Evolutionary conservation across 2,329 filamentous ascomycete species (phyloP), one percentile per base, ranked within the genome.

Genomic region (Ceratocystis albifundus): DNA sequence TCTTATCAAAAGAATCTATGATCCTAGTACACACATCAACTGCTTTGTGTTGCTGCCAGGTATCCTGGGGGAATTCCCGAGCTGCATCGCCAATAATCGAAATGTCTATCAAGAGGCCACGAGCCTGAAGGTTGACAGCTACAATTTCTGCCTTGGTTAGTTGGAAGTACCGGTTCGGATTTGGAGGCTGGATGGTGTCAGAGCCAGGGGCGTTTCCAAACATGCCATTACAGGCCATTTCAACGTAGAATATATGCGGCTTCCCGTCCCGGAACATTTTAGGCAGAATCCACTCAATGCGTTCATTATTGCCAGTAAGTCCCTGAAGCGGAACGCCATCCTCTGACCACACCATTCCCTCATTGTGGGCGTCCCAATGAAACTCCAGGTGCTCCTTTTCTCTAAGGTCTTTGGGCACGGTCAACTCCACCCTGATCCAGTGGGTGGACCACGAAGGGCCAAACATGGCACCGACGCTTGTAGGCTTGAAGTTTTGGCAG

Each of bases 141-240:
- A 92, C 88, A 69, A 99, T 95, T 68, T 92, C 87, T 15, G 92
- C 93, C 69, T 85, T 87, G 69, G 79, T 77, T 65, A 99, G 81
- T 67, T 81, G 82, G 74, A 88, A 99, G 74, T 88, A 89, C 71
- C 82, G 88, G 78, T 96, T 85, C n/a, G 89, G 88, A 68, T 88
- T 81, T 0, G 94, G 94, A 15, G 94, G 91, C 74, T 96, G 89
- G 71, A 96, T 97, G 41, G 82, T 85, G 74, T 95, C 90, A 30
- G 90, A 90, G 22, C 88, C 88, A 0, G 88, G 82, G 0, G 91
- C 88, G 74, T 96, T 96, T 71, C 94, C 94, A 77, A 97, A 97
- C 92, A 97, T 97, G 75, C 88, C 87, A 75, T 99, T 99, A 77
- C 94, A 97, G 22, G 94, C 94, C 89, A 97, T 96, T 78, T 99